Percentiles rank a stretch among this genome's conserved stretches.
phyloP scores from a whole-genome alignment of 2,329 filamentous ascomycete species.

The Stenocarpella maydis region DNA sequence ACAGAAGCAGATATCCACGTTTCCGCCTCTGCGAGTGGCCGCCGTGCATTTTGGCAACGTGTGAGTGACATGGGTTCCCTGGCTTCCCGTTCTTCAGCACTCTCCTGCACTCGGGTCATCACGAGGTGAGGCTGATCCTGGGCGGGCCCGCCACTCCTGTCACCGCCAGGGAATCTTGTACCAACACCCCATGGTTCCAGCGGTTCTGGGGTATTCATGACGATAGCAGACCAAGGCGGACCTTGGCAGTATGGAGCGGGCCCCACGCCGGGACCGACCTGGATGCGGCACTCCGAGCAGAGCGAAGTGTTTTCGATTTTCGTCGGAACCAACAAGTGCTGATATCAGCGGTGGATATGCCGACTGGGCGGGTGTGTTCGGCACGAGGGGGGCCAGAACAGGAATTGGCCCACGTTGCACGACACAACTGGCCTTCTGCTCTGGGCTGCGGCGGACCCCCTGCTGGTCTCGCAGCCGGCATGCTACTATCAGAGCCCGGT shows the following conservation, averaged over 20 bases:
- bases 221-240: not conserved
- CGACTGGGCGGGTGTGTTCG: not conserved
- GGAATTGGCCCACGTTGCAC: conserved; percentile 9
- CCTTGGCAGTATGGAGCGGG: conserved; percentile 15
- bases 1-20: not conserved
- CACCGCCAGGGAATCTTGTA: not conserved
- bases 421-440: not conserved
- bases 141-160: not conserved
- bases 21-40: not conserved
- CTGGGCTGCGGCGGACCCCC: conserved; percentile 26
- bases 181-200: conserved; percentile 1
- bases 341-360: conserved; percentile 32
- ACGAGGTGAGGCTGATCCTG: conserved; percentile 14
- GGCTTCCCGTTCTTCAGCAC: not conserved
- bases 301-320: conserved; percentile 17
- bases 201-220: not conserved
- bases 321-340: conserved; percentile 24
- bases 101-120: conserved; percentile 3
- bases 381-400: not conserved
- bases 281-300: conserved; percentile 16
- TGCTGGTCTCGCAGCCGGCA: conserved; percentile 9
- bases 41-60: not conserved
- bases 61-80: not conserved
- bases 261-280: conserved; percentile 26
- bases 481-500: conserved; percentile 13